A percentile compares a stretch with the other conserved stretches of the same genome.
phyloP scores from a whole-genome alignment of 805 yeast genomes.

The Cyberlindnera amylophila region DNA sequence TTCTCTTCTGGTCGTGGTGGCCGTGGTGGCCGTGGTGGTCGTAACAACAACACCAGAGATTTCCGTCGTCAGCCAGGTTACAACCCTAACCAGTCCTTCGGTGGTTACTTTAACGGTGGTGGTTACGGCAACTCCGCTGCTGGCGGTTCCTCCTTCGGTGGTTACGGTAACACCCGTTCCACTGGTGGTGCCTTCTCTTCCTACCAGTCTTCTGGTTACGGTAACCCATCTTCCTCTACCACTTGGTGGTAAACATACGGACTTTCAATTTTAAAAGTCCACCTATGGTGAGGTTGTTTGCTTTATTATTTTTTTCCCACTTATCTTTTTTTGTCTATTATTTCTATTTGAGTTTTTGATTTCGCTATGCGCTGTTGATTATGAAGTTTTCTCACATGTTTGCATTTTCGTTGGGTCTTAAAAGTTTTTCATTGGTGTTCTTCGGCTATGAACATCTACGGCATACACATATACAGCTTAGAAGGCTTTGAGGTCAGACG shows the following conservation, averaged over 20 bases:
- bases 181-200: conserved; percentile 9
- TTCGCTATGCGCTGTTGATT: conserved; percentile 10
- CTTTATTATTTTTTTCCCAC: too few relatives aligned
- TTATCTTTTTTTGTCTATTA: not conserved
- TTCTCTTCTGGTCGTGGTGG: conserved; percentile 54
- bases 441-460: conserved; percentile 5
- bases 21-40: conserved; percentile 44
- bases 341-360: conserved; percentile 2
- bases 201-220: conserved; percentile 3
- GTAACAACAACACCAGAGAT: conserved; percentile 42
- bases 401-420: conserved; percentile 15
- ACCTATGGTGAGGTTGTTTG: too few relatives aligned
- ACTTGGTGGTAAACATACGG: conserved; percentile 3
- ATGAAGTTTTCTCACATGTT: conserved; percentile 16
- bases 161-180: conserved; percentile 13
- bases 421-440: conserved; percentile 12
- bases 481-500: conserved; percentile 11
- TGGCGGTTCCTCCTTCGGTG: conserved; percentile 21
- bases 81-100: conserved; percentile 19
- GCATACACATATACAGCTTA: conserved; percentile 12
- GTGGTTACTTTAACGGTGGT: conserved; percentile 17
- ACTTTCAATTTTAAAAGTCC: not conserved
- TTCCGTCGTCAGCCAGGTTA: conserved; percentile 39
- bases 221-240: conserved; percentile 4
- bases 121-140: conserved; percentile 13